Conservation (phyloP, 2,329 filamentous ascomycete species). For the Penicillium paneum region DNA sequence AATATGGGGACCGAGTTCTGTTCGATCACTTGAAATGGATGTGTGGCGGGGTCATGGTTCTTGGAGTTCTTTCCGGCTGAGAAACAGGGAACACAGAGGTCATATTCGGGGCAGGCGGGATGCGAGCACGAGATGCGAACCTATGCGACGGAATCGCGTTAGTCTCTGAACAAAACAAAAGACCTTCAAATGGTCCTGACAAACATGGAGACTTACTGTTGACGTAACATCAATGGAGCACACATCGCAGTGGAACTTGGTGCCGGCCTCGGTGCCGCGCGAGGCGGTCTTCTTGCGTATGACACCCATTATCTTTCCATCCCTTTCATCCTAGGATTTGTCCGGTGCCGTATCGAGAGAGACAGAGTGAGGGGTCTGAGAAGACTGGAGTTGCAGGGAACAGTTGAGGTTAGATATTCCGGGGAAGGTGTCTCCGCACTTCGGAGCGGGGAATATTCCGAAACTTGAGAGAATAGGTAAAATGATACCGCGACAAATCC, state of each 20-base stretch:
- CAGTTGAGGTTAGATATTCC: slow-evolving; percentile 10
- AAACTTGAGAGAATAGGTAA: not conserved
- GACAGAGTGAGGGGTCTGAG: slow-evolving; percentile 27
- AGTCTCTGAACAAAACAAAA: not conserved
- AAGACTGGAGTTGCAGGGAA: slow-evolving; percentile 12
- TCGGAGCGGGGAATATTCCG: slow-evolving; percentile 17
- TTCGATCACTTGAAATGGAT: slow-evolving; percentile 91
- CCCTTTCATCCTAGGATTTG: slow-evolving; percentile 40
- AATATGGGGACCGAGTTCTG: slow-evolving; percentile 98
- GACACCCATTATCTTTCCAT: slow-evolving; percentile 68
- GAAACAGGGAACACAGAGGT: slow-evolving; percentile 95
- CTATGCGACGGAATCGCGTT: slow-evolving; percentile 44
- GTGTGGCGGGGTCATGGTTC: slow-evolving; percentile 79
- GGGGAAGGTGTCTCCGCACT: slow-evolving; percentile 24
- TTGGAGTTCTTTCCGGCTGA: slow-evolving; percentile 74
- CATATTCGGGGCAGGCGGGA: slow-evolving; percentile 82
- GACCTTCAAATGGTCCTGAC: not conserved
- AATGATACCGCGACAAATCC: not conserved
- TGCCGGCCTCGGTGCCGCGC: slow-evolving; percentile 78
- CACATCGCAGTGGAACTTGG: slow-evolving; percentile 96
- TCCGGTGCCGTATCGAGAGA: slow-evolving; percentile 32
- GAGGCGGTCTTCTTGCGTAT: slow-evolving; percentile 93
- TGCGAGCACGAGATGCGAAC: slow-evolving; percentile 93
- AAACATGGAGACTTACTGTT: slow-evolving; percentile 62
- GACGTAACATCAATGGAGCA: slow-evolving; percentile 96